Evolutionary conservation across 2,329 filamentous ascomycete genomes (phyloP), one percentile per base, ranked within the genome.

Genomic region (Fusarium coffeatum): DNA sequence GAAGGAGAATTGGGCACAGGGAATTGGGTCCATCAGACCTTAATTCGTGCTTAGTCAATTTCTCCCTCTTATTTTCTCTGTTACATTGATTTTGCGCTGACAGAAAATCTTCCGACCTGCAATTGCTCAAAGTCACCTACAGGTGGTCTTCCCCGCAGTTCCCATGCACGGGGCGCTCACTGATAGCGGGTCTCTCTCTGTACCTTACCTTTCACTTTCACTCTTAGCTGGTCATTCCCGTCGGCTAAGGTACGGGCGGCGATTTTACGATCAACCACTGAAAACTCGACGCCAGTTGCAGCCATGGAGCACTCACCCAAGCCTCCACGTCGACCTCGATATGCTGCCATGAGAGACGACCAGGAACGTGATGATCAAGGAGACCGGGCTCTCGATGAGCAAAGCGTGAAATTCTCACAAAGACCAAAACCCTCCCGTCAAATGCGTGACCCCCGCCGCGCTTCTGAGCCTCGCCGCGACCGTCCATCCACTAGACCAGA

Each of bases 301-400:
- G 66, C 73, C 66, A 75, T 76, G 76, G 66, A 74, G 72, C 72
- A 73, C 67, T 68, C 72, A 75, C 66, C 76, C 72, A 74, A 74
- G 73, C 72, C 75, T 79, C 74, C 74, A 73, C 76, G 73, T 77
- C 77, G 75, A 72, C 75, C 73, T 76, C 76, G 75, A 77, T 71
- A 81, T 82, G 79, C 77, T 79, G 78, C 79, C 77, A 82, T 82
- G 80, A 81, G 69, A 75, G 78, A 81, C 77, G 75, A 74, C 61
- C 74, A 76, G 73, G 76, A 76, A 78, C 74, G 72, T 72, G 72
- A 81, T 75, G 78, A 80, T 54, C 72, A 78, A 71, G 74, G 78
- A 77, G 78, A 81, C 68, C 72, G 77, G 77, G 77, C 76, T 76
- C 76, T 78, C 72, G 70, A 72, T 65, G 78, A 79, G 66, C 77